phyloP scores from a whole-genome alignment of 2,329 filamentous ascomycete species.

The Sporothrix sp. region DNA sequence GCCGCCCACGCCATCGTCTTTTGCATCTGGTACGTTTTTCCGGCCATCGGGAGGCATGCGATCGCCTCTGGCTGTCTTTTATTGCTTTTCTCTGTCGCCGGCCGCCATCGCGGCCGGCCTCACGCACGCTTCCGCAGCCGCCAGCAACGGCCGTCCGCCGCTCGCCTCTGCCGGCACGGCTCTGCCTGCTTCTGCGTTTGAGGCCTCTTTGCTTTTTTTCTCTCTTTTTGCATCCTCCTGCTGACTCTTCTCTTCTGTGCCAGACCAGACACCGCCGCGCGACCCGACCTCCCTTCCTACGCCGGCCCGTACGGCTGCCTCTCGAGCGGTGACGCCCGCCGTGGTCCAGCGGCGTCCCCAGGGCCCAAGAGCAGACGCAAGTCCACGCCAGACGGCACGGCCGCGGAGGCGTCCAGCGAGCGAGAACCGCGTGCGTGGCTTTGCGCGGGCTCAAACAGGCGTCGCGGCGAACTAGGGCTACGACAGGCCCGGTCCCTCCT shows the following conservation, averaged over 20 bases:
- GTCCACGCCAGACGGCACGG: neutral
- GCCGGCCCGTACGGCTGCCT: slow-evolving; percentile 8
- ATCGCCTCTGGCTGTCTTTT: slow-evolving; percentile 12
- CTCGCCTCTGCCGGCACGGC: too few relatives aligned
- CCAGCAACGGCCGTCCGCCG: too few relatives aligned
- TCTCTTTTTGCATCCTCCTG: neutral
- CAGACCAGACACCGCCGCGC: neutral
- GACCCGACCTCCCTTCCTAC: neutral
- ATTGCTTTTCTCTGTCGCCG: slow-evolving; percentile 1
- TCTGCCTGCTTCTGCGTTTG: too few relatives aligned
- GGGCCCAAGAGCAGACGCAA: slow-evolving; percentile 1
- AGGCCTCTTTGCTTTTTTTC: neutral
- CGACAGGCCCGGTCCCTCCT: neutral
- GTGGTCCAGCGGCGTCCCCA: slow-evolving; percentile 8
- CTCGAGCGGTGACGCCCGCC: slow-evolving; percentile 8
- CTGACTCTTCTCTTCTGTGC: neutral
- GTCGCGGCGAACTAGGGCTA: neutral
- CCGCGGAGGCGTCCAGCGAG: neutral
- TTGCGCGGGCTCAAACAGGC: slow-evolving; percentile 7
- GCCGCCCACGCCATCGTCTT: slow-evolving; percentile 9
- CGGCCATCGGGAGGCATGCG: slow-evolving; percentile 11
- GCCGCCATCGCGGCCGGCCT: neutral
- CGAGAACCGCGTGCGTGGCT: neutral
- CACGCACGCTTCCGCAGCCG: slow-evolving; percentile 5
- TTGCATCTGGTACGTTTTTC: slow-evolving; percentile 16